A percentile compares a stretch with the other conserved stretches of the same genome.
Conservation (phyloP, 2,329 filamentous ascomycete genomes). For the Cercospora beticola region DNA sequence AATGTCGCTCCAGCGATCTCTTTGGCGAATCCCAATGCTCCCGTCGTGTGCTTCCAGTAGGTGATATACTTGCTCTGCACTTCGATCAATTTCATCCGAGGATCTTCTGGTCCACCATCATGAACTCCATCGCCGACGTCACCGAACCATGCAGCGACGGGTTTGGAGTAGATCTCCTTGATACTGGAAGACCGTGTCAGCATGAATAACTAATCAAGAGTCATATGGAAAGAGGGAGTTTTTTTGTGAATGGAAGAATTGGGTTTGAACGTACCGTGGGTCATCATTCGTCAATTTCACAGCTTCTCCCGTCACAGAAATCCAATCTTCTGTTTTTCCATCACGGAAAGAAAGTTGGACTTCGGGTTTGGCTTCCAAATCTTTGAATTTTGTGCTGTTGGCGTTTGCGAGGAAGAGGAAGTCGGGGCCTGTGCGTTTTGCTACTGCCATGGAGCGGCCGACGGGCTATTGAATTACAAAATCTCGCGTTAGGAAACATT, state of each 20-base stretch:
- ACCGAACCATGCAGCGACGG: constrained; percentile 50
- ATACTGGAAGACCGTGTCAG: constrained; percentile 32
- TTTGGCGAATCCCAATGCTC: constrained; percentile 34
- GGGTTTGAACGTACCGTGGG: constrained; percentile 33
- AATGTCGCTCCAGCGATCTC: constrained; percentile 36
- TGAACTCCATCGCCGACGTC: constrained; percentile 53
- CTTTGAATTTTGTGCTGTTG: constrained; percentile 49
- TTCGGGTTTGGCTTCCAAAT: constrained; percentile 45
- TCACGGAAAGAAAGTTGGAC: constrained; percentile 50
- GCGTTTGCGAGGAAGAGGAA: constrained; percentile 53
- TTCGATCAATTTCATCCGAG: constrained; percentile 44
- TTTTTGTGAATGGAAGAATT: no score
- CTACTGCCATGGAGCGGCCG: constrained; percentile 51
- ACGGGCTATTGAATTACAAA: constrained; percentile 35
- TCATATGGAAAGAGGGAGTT: no score
- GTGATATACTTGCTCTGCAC: constrained; percentile 31
- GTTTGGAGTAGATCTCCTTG: constrained; percentile 47
- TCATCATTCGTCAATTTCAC: constrained; percentile 46
- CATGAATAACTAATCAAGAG: no score
- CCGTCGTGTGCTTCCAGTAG: constrained; percentile 37
- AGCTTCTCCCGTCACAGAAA: constrained; percentile 47
- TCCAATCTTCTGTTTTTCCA: constrained; percentile 49
- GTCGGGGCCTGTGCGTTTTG: constrained; percentile 57
- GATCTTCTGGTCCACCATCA: constrained; percentile 48
- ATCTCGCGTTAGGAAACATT: no score